phyloP scores from a whole-genome alignment of 2,329 filamentous ascomycete genomes.

The Cryphonectria radicalis region DNA sequence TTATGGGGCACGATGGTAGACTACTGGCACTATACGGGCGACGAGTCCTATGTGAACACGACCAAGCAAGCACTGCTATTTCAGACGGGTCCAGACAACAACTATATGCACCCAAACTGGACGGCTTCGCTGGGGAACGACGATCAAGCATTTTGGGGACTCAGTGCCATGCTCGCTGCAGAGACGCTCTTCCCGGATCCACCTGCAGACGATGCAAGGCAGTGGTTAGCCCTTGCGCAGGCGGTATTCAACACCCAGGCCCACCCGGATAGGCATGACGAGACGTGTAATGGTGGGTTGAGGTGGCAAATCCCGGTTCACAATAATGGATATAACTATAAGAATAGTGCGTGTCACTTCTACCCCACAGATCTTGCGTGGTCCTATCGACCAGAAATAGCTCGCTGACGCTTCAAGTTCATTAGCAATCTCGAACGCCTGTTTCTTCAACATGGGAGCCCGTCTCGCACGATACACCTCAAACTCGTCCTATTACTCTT shows the following conservation, averaged over 20 bases:
- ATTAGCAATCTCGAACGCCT: conserved; percentile 48
- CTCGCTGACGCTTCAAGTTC: background rate
- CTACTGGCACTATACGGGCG: conserved; percentile 56
- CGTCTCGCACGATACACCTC: conserved; percentile 65
- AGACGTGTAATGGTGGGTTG: conserved; percentile 22
- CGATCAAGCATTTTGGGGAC: conserved; percentile 27
- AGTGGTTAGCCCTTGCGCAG: conserved; percentile 26
- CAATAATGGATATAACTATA: conserved; percentile 24
- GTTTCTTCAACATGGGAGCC: conserved; percentile 56
- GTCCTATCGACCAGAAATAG: background rate
- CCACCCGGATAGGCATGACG: conserved; percentile 20
- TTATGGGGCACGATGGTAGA: conserved; percentile 54
- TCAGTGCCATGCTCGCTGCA: conserved; percentile 26
- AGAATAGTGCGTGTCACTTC: conserved; percentile 10
- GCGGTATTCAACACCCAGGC: conserved; percentile 26
- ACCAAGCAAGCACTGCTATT: conserved; percentile 47
- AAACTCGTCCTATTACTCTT: conserved; percentile 59
- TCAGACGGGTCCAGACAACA: conserved; percentile 48
- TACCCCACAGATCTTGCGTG: background rate
- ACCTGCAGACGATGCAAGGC: conserved; percentile 9
- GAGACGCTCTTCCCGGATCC: conserved; percentile 22
- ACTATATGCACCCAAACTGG: conserved; percentile 27
- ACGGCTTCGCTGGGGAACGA: conserved; percentile 25
- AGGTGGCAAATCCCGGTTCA: conserved; percentile 24
- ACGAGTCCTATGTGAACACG: conserved; percentile 49